Evolutionary conservation across 75 land plant species (phyloP), one percentile per base, ranked within the genome.

Genomic region (Sequoia sempervirens): DNA sequence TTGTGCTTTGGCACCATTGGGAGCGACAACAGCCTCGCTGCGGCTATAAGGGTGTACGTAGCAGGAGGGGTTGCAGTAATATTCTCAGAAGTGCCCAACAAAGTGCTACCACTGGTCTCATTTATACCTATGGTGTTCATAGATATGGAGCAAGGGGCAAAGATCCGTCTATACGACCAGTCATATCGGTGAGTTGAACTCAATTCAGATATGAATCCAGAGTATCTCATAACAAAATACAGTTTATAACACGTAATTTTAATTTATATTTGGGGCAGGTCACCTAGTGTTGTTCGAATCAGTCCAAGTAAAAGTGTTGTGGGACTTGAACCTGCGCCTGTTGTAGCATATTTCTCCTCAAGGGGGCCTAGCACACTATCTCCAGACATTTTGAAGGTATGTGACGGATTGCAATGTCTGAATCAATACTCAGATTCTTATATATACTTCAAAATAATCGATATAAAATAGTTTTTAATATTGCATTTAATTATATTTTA

Each of bases 311-410:
- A 36, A 75, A 93, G 93, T 4, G 53, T 43, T 2, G 41, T 90
- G 10, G 89, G 91, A 11, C 53, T 32, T 5, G 76, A 87, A 30
- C 88, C 90, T 12, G 93, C 91, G 3, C 95, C 93, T 40, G 50
- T 75, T 20, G 87, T 90, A 14, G 90, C 91, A 13, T 83, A 85
- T 40, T 93, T 90, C 81, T 93, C 95, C 45, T 89, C 93, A 11
- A 81, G 93, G 85, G 93, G 95, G 4, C 91, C 95, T 56, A 91
- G 80, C 82, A 80, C 88, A 15, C 20, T 83, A 68, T 61, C 87
- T 26, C 90, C 90, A 32, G 85, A 90, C 82, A 86, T 91, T 83
- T 91, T 91, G 54, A 93, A 93, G 93, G 96, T 94, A 20, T 18
- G 64, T 58, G 64, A 54, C 18, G 0, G 58, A 54, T 15, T 54